A percentile compares a stretch with the other conserved stretches of the same genome.
phyloP scores from a whole-genome alignment of 1,139 yeast species.

The Geotrichum australiense region DNA sequence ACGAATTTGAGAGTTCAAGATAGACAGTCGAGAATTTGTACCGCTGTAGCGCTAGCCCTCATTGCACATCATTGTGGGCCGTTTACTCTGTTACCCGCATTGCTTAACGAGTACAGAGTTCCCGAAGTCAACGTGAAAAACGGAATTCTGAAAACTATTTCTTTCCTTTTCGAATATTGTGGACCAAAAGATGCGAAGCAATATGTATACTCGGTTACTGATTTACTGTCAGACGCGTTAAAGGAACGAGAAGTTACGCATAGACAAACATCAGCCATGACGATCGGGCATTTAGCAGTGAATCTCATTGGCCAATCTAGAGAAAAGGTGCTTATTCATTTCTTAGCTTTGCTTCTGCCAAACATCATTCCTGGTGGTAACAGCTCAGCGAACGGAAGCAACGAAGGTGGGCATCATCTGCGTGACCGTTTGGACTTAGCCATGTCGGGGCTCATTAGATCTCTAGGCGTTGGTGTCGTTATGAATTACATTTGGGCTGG shows the following conservation, averaged over 20 bases:
- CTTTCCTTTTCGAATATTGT: conserved; percentile 91
- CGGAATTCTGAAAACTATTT: conserved; percentile 85
- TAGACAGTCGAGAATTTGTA: conserved; percentile 91
- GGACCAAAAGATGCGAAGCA: conserved; percentile 69
- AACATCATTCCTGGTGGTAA: conserved; percentile 47
- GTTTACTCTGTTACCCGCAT: conserved; percentile 89
- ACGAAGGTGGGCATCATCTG: conserved; percentile 91
- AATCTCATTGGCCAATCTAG: conserved; percentile 70
- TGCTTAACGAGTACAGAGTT: conserved; percentile 90
- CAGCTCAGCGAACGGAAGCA: neutral
- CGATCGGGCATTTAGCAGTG: conserved; percentile 72
- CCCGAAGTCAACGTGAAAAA: conserved; percentile 94
- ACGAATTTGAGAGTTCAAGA: conserved; percentile 88
- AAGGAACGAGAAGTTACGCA: conserved; percentile 90
- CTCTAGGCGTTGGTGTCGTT: conserved; percentile 69
- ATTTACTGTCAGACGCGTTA: conserved; percentile 82
- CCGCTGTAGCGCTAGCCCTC: conserved; percentile 97
- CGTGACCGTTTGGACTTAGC: conserved; percentile 76
- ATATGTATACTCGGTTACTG: conserved; percentile 74
- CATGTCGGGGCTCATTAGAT: conserved; percentile 63
- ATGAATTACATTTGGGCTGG: conserved; percentile 83
- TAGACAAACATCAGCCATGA: conserved; percentile 92
- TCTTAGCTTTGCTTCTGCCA: conserved; percentile 69
- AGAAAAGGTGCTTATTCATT: conserved; percentile 71
- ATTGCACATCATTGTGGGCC: conserved; percentile 94